Evolutionary conservation across 192 early-diverging fungal species (phyloP), one percentile per base, ranked within the genome.

Genomic region (Dimargaris verticillata): DNA sequence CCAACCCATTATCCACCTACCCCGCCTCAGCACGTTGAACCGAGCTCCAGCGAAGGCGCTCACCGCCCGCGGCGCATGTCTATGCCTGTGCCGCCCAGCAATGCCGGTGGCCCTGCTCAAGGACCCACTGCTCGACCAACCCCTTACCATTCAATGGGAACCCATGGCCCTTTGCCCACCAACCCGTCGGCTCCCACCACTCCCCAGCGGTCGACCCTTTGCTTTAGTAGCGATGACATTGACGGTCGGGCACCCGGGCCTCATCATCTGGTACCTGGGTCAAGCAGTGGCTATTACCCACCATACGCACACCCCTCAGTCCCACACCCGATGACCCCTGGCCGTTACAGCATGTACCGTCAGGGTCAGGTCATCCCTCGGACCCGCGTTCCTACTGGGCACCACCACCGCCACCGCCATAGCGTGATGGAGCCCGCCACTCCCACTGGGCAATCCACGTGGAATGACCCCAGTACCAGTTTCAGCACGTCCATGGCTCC

Each of bases 351-450:
- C 25, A n/a, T 38, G 33, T 59, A 59, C 38, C 33, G 17, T 3
- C 57, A 25, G 42, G 42, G 42, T 44, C 57, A 59, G 5, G 33
- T 24, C 43, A n/a, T 44, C n/a, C 57, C 18, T 13, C 57, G 57
- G 12, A 43, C 29, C 6, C 57, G 57, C 13, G 57, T 26, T n/a
- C 57, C 57, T 22, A 59, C 42, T 15, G 57, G 57, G 13, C 57
- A 59, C 42, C 57, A 59, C 41, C 57, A 59, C 43, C 57, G 57
- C 25, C 57, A 59, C 43, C 57, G 57, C 12, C 28, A 41, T 25
- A 59, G 57, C n/a, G 13, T 59, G n/a, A 42, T 42, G 33, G 57
- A 59, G n/a, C 15, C 22, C n/a, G 12, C 33, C 28, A 55, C 53
- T 28, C 26, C 53, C 12, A 20, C 17, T 47, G 17, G 20, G 2